phyloP scores from a whole-genome alignment of 176 grass and related monocot species.

The Carex myosuroides region DNA sequence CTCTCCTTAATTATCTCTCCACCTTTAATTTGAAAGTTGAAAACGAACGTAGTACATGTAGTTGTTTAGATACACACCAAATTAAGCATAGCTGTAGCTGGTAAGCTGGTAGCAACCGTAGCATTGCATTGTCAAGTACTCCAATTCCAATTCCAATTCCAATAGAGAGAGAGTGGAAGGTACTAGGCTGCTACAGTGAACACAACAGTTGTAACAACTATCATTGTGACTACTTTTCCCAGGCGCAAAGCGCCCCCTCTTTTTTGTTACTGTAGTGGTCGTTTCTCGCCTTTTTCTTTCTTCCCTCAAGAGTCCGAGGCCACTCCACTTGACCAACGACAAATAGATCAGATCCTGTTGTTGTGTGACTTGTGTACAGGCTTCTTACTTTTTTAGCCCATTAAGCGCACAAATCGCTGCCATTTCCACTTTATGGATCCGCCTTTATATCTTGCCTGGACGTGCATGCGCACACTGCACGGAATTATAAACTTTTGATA shows the following conservation, averaged over 20 bases:
- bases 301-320: neutral
- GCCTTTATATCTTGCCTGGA: neutral
- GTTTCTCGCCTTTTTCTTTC: neutral
- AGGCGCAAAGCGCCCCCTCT: neutral
- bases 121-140: neutral
- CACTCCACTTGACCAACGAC: conserved; percentile 11
- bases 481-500: too few species aligned
- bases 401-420: conserved; percentile 27
- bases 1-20: neutral
- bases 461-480: conserved; percentile 12
- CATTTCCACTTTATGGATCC: conserved; percentile 2
- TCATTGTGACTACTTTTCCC: neutral
- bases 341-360: neutral
- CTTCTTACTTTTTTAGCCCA: neutral
- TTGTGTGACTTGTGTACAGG: neutral
- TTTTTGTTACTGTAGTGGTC: neutral
- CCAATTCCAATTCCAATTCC: too few species aligned
- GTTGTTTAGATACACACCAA: neutral
- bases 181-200: neutral
- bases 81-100: neutral
- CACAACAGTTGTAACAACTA: neutral
- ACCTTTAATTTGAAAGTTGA: conserved; percentile 29
- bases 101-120: neutral
- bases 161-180: too few species aligned
- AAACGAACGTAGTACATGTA: neutral